These are phyloP conservation scores for Actinomucor elegans DNA, from an alignment of 371 early-diverging fungal genomes.

Conservation along the genomic window DNA sequence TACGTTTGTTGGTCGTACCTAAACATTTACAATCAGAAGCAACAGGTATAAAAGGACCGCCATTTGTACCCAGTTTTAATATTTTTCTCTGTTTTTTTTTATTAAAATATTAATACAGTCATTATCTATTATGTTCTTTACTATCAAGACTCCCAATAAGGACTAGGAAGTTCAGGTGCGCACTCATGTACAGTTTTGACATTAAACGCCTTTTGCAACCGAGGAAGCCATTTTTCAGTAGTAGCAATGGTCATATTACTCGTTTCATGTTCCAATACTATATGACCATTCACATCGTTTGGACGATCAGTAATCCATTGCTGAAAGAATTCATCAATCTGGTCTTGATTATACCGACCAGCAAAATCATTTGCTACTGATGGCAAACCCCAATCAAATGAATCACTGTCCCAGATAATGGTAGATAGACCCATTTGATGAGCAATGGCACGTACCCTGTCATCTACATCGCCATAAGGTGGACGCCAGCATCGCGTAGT, in stretches of 20 bases:
- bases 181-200: conserved; percentile 49
- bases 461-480: conserved; percentile 50
- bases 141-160: conserved; percentile 51
- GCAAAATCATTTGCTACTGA: conserved; percentile 27
- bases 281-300: conserved; percentile 35
- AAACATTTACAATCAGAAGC: too few species aligned
- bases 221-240: conserved; percentile 49
- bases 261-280: conserved; percentile 54
- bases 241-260: conserved; percentile 38
- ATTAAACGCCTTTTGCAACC: conserved; percentile 33
- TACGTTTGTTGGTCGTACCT: too few species aligned
- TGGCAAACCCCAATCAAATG: conserved; percentile 42
- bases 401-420: conserved; percentile 43
- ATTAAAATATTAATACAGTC: too few species aligned
- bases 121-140: background rate
- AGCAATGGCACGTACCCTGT: conserved; percentile 50
- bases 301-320: conserved; percentile 34
- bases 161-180: conserved; percentile 31
- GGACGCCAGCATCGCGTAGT: conserved; percentile 56
- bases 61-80: too few species aligned
- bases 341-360: conserved; percentile 11
- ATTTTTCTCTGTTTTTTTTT: too few species aligned
- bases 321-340: conserved; percentile 38
- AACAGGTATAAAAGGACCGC: too few species aligned
- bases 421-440: conserved; percentile 45